Evolutionary conservation across 176 grass and related monocot genomes (phyloP).

Genomic region (Ampelocalamus luodianensis): DNA sequence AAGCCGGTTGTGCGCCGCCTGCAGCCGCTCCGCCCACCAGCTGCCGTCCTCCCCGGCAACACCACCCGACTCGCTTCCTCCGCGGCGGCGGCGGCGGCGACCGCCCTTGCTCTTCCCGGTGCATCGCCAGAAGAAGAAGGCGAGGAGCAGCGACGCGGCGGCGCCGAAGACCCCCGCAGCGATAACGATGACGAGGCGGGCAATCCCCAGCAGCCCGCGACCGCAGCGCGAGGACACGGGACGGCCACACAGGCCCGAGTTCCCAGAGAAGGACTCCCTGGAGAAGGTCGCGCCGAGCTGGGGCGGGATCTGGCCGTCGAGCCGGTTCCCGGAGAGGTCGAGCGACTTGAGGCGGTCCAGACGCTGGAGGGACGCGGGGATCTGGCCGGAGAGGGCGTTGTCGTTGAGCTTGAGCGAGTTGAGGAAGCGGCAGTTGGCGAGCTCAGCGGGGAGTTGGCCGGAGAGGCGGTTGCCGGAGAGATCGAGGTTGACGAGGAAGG

Average conservation of each 20-base stretch:
- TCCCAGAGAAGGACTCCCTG: conserved; percentile 51
- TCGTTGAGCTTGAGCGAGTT: conserved; percentile 67
- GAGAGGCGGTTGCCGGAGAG: conserved; percentile 67
- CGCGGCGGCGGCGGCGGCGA: conserved; percentile 28
- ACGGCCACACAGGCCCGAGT: conserved; percentile 69
- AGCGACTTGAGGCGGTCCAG: conserved; percentile 75
- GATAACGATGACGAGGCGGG: conserved; percentile 69
- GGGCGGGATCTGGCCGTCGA: conserved; percentile 67
- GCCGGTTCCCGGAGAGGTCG: conserved; percentile 71
- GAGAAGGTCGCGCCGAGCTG: conserved; percentile 54
- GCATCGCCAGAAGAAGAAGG: conserved; percentile 83
- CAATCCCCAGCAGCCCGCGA: conserved; percentile 39
- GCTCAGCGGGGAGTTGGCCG: conserved; percentile 68
- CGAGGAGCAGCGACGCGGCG: conserved; percentile 67
- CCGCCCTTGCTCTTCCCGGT: conserved; percentile 51
- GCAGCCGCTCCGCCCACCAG: conserved; percentile 89
- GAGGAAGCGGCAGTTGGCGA: conserved; percentile 77
- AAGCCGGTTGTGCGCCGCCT: conserved; percentile 70
- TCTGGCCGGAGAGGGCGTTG: conserved; percentile 66
- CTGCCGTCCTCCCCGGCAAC: conserved; percentile 59
- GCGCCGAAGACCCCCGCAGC: conserved; percentile 90
- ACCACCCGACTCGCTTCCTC: conserved; percentile 21
- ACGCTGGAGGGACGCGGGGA: conserved; percentile 66
- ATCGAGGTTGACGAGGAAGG: conserved; percentile 70
- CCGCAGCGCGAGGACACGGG: conserved; percentile 59